These are phyloP conservation scores for Stereocaulon alpinum DNA, from an alignment of 495 filamentous ascomycete genomes.

Conservation along the genomic window DNA sequence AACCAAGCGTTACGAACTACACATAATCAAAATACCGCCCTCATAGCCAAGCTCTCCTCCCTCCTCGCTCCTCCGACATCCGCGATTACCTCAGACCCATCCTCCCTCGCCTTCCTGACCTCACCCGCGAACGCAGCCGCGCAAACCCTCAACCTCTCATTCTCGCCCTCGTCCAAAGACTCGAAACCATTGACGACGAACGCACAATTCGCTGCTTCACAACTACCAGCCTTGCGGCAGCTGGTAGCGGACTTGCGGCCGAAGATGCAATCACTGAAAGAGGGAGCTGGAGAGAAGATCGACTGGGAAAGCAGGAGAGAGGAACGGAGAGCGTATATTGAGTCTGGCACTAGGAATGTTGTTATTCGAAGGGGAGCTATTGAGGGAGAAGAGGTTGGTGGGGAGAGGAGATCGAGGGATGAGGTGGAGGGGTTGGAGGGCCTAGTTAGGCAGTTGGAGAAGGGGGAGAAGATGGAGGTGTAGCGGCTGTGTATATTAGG, in stretches of 20 bases:
- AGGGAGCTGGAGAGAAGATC: slow-evolving; percentile 28
- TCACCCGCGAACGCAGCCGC: slow-evolving; percentile 35
- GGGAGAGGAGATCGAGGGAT: slow-evolving; percentile 15
- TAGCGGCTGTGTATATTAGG: neutral
- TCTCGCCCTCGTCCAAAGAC: slow-evolving; percentile 27
- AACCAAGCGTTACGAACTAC: slow-evolving; percentile 66
- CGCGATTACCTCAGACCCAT: slow-evolving; percentile 15
- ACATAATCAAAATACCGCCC: slow-evolving; percentile 59
- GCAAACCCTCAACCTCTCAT: slow-evolving; percentile 35
- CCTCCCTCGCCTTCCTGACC: slow-evolving; percentile 42
- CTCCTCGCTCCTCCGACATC: slow-evolving; percentile 33
- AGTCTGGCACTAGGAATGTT: slow-evolving; percentile 44
- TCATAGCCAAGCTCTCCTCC: slow-evolving; percentile 53
- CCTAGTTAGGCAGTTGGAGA: slow-evolving; percentile 8
- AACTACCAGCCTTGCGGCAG: slow-evolving; percentile 65
- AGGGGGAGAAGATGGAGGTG: slow-evolving; percentile 7
- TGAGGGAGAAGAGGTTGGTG: slow-evolving; percentile 8
- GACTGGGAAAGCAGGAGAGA: slow-evolving; percentile 31
- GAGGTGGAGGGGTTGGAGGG: slow-evolving; percentile 21
- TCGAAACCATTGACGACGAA: slow-evolving; percentile 55
- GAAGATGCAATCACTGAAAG: slow-evolving; percentile 43
- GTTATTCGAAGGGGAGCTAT: slow-evolving; percentile 7
- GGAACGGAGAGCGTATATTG: slow-evolving; percentile 65
- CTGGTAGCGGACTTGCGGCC: slow-evolving; percentile 53
- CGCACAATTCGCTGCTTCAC: slow-evolving; percentile 67